These are phyloP conservation scores for Salix purpurea DNA, from an alignment of 345 rosid species.

Conservation along the genomic window DNA sequence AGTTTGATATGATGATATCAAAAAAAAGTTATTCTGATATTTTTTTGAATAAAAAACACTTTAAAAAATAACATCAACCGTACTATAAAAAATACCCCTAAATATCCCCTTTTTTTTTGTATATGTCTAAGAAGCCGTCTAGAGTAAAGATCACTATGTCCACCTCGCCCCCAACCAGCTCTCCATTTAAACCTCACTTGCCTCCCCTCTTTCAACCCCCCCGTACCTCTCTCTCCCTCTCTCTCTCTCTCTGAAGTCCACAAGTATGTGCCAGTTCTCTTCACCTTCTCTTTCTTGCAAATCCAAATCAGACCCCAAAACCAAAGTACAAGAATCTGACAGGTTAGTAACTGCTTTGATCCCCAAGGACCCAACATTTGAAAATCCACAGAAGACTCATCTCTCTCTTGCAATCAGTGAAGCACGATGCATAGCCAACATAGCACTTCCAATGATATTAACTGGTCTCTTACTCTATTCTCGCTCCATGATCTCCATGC, in stretches of 20 bases:
- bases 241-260: background rate
- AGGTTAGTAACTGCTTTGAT: slow-evolving; percentile 34
- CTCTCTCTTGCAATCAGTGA: slow-evolving; percentile 26
- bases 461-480: slow-evolving; percentile 42
- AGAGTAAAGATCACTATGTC: background rate
- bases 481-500: slow-evolving; percentile 52
- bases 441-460: slow-evolving; percentile 44
- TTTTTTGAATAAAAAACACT: fast-evolving
- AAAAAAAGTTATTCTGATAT: too few species aligned
- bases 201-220: background rate
- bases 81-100: too few species aligned
- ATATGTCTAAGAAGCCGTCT: background rate
- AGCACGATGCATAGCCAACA: slow-evolving; percentile 27
- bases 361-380: slow-evolving; percentile 32
- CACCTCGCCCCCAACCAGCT: background rate
- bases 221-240: background rate
- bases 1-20: too few species aligned
- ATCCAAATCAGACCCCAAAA: slow-evolving; percentile 15
- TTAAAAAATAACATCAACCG: too few species aligned
- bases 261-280: slow-evolving; percentile 15
- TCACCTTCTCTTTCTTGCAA: slow-evolving; percentile 13
- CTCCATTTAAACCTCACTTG: slow-evolving; percentile 11
- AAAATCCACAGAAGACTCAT: slow-evolving; percentile 17
- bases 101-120: background rate
- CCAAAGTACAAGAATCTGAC: slow-evolving; percentile 20